Evolutionary conservation across 2,329 filamentous ascomycete genomes (phyloP).

Genomic region (Calonectria pseudoreteaudii): DNA sequence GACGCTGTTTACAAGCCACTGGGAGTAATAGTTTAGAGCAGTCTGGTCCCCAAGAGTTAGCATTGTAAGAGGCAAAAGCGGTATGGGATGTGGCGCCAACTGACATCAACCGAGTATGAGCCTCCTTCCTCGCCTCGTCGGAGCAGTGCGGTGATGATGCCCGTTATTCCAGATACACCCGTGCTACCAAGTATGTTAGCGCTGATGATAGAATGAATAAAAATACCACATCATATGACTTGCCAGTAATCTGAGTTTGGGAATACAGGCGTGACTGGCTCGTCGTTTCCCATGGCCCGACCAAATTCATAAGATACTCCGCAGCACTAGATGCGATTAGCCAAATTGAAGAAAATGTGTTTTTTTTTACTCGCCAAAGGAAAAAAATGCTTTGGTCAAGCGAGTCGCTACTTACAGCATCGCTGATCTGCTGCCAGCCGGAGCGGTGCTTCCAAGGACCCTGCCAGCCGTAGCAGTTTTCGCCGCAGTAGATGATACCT

Average conservation of each 20-base stretch:
- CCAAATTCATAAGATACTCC: constrained; percentile 61
- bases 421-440: constrained; percentile 66
- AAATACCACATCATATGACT: background rate
- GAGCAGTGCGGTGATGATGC: background rate
- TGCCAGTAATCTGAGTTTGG: constrained; percentile 47
- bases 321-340: constrained; percentile 37
- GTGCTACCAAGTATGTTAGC: constrained; percentile 1
- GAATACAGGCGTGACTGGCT: constrained; percentile 45
- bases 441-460: constrained; percentile 59
- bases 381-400: too few species aligned
- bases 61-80: background rate
- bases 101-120: constrained; percentile 5
- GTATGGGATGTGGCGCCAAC: background rate
- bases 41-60: background rate
- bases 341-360: too few species aligned
- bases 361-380: background rate
- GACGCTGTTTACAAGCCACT: background rate
- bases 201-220: background rate
- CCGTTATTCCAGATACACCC: background rate
- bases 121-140: background rate
- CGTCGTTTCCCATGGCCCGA: constrained; percentile 51
- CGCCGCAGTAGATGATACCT: constrained; percentile 55
- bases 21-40: constrained; percentile 10
- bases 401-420: constrained; percentile 50
- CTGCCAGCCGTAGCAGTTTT: constrained; percentile 66